Percentiles rank a stretch among this genome's conserved stretches.
These are phyloP conservation scores for Myrmaecium sp. DNA, from an alignment of 2,329 filamentous ascomycete species.

Conservation along the genomic window DNA sequence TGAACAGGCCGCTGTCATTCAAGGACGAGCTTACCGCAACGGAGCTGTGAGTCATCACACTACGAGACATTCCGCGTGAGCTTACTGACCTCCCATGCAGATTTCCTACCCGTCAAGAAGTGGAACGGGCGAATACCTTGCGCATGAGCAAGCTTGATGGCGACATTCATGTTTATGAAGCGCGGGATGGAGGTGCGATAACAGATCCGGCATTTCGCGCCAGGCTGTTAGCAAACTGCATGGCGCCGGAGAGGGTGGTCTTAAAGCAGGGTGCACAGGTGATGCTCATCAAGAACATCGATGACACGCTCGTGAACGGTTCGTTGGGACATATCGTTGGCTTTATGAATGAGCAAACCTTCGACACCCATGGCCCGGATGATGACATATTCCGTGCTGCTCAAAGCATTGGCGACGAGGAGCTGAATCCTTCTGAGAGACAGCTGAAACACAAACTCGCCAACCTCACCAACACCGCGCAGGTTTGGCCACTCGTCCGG, in stretches of 20 bases:
- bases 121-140: slow-evolving; percentile 66
- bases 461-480: slow-evolving; percentile 31
- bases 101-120: slow-evolving; percentile 79
- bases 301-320: slow-evolving; percentile 84
- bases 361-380: slow-evolving; percentile 39
- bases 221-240: slow-evolving; percentile 71
- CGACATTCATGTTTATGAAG: slow-evolving; percentile 49
- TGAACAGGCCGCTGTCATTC: slow-evolving; percentile 50
- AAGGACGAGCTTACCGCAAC: slow-evolving; percentile 67
- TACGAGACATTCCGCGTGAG: neutral
- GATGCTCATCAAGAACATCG: slow-evolving; percentile 99
- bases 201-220: slow-evolving; percentile 52
- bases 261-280: slow-evolving; percentile 90
- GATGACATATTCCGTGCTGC: slow-evolving; percentile 35
- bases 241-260: slow-evolving; percentile 67
- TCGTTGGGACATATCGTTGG: slow-evolving; percentile 72
- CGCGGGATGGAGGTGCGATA: slow-evolving; percentile 54
- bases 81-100: slow-evolving; percentile 17
- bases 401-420: slow-evolving; percentile 2
- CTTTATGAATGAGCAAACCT: slow-evolving; percentile 57
- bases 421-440: slow-evolving; percentile 20
- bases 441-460: slow-evolving; percentile 37
- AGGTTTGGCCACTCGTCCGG: slow-evolving; percentile 65
- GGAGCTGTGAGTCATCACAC: slow-evolving; percentile 43
- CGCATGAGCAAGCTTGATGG: slow-evolving; percentile 60